These are phyloP conservation scores for Ehretia macrophylla DNA, from an alignment of 257 asterid species.

Conservation along the genomic window DNA sequence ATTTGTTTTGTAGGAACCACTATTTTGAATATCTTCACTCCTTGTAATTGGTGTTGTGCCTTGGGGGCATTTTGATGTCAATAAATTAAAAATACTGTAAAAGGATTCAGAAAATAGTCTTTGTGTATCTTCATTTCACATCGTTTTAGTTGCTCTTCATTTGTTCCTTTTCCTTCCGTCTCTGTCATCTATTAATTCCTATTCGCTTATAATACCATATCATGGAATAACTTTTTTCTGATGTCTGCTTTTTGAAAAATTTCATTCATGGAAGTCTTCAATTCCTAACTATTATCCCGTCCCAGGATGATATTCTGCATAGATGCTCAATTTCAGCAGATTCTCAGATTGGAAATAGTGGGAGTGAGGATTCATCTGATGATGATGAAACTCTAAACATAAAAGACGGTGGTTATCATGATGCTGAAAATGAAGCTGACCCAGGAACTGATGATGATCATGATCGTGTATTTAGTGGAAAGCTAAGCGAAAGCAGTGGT, in stretches of 20 bases:
- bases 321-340: constrained; percentile 82
- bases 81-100: no score
- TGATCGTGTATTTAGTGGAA: constrained; percentile 81
- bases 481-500: constrained; percentile 86
- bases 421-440: constrained; percentile 92
- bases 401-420: constrained; percentile 74
- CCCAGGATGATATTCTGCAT: constrained; percentile 66
- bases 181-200: not conserved
- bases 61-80: no score
- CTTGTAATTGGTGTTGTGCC: no score
- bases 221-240: no score
- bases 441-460: constrained; percentile 63
- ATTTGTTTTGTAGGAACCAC: no score
- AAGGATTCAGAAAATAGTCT: no score
- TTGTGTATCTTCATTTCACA: no score
- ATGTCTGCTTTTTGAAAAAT: not conserved
- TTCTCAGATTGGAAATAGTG: constrained; percentile 68
- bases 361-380: constrained; percentile 68
- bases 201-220: not conserved
- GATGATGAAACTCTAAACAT: constrained; percentile 57
- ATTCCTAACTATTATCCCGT: constrained; percentile 16
- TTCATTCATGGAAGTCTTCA: constrained; percentile 2
- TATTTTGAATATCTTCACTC: no score
- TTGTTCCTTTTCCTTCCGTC: not conserved
- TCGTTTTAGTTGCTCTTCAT: no score